Base-by-base conservation (phyloP, 1,139 yeast species). In the Sugiyamaella paludigena region DNA sequence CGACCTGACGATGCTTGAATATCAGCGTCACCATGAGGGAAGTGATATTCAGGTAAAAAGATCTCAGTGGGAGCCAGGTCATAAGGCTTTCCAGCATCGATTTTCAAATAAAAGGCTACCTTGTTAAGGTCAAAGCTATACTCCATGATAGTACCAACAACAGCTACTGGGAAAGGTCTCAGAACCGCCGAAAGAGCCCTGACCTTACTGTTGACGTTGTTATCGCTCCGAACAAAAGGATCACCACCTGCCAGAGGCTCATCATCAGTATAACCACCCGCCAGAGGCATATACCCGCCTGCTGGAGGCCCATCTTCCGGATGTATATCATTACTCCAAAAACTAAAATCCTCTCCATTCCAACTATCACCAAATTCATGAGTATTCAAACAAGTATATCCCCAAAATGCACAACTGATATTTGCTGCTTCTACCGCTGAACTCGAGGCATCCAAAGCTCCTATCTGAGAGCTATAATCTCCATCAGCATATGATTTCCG, bases 311-410 rank as follows among this genome's bases (percentile, higher is more conserved):
- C 34, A 19, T 45, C 36, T 47, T 26, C 16, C 51, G 39, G 58
- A 27, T 36, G 33, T n/a, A 27, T 60, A 48, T 47, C 61, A 48
- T 51, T 56, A 9, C 89, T 83, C 87, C 86, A 87, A 53, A 88
- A 79, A 1, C 95, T 84, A 60, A 88, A 87, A 64, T 88, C 96
- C 62, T 88, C 96, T 56, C 86, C 80, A 61, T 88, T 88, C 95
- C 96, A 88, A 37, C 77, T 67, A 63, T 88, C 96, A 0, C 96
- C 96, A 82, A 84, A 81, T 58, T 75, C 71, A 62, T 87, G 94
- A 46, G 78, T 71, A 62, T 87, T 88, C 41, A 73, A 70, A 11
- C 82, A 72, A 36, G 85, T 78, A 63, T 88, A 88, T 57, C 88
- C 81, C 96, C 96, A 88, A 60, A 80, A 80, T 1, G 95, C 82